These are phyloP conservation scores for Aspergillus sp. DNA, from an alignment of 2,329 filamentous ascomycete genomes.

Conservation along the genomic window DNA sequence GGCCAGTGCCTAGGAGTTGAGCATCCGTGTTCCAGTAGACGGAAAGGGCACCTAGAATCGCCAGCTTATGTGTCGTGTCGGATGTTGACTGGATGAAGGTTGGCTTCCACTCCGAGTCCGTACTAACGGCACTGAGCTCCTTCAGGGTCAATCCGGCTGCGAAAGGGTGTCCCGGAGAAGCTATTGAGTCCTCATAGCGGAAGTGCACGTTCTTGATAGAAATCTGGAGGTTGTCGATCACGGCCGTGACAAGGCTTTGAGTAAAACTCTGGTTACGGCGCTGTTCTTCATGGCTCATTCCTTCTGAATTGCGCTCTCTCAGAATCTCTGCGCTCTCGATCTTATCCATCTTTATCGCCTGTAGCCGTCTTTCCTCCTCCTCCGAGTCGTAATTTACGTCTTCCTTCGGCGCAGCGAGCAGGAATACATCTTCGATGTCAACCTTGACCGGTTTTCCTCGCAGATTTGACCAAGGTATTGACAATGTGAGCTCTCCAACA, in stretches of 20 bases:
- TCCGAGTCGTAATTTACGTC: constrained; percentile 91
- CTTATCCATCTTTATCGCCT: constrained; percentile 98
- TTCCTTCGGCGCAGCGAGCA: constrained; percentile 93
- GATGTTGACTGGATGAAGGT: constrained; percentile 91
- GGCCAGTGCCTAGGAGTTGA: constrained; percentile 77
- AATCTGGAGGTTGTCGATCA: constrained; percentile 97
- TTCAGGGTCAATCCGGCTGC: constrained; percentile 89
- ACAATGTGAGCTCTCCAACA: constrained; percentile 85
- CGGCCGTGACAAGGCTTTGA: constrained; percentile 90
- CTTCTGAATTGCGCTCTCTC: constrained; percentile 89
- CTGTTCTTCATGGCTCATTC: constrained; percentile 92
- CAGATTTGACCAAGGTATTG: constrained; percentile 97
- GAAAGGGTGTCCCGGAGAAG: constrained; percentile 92
- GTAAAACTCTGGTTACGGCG: constrained; percentile 98
- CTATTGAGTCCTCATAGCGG: constrained; percentile 96
- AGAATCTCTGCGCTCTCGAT: constrained; percentile 93
- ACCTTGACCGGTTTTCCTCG: constrained; percentile 92
- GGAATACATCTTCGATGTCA: constrained; percentile 94
- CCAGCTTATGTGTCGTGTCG: constrained; percentile 87
- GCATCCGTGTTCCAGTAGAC: constrained; percentile 99
- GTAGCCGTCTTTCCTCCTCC: constrained; percentile 83
- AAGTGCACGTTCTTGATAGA: constrained; percentile 98
- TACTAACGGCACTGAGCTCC: constrained; percentile 96
- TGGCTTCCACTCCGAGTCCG: constrained; percentile 90
- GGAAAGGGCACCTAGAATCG: constrained; percentile 84